A percentile compares a stretch with the other conserved stretches of the same genome.
Conservation (phyloP, 2,329 filamentous ascomycete species). For the Colletotrichum melonis region DNA sequence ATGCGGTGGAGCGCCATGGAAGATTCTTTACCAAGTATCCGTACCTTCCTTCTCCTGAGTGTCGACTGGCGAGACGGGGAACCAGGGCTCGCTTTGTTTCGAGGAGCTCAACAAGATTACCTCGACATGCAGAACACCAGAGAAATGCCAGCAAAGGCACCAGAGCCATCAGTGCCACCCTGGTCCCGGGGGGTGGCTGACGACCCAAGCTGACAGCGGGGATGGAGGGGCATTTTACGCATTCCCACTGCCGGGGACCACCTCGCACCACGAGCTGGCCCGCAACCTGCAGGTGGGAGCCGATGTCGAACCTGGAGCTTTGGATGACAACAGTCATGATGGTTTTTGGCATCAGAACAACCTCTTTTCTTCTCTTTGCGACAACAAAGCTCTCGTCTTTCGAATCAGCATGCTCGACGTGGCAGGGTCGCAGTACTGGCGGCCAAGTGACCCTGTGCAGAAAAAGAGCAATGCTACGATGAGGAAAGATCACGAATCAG, state of each 20-base stretch:
- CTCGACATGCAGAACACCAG: constrained; percentile 24
- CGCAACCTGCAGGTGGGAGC: neutral
- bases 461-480: constrained; percentile 6
- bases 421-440: neutral
- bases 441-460: neutral
- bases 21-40: neutral
- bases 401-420: constrained; percentile 3
- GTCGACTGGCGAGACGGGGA: constrained; percentile 16
- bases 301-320: neutral
- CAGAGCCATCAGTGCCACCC: constrained; percentile 26
- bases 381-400: neutral
- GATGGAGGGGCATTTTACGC: neutral
- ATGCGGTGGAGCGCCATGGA: constrained; percentile 25
- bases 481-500: constrained; percentile 10
- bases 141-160: constrained; percentile 13
- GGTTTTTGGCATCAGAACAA: neutral
- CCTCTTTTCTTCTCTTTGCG: neutral
- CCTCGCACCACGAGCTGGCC: neutral
- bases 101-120: constrained; percentile 28
- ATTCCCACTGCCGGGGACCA: constrained; percentile 1
- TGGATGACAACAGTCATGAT: neutral
- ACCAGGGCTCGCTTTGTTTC: constrained; percentile 34
- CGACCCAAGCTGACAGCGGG: neutral
- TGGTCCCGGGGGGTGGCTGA: constrained; percentile 12
- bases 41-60: constrained; percentile 22